Evolutionary conservation across 192 early-diverging fungal genomes (phyloP).

Genomic region (Kappamyces sp.): DNA sequence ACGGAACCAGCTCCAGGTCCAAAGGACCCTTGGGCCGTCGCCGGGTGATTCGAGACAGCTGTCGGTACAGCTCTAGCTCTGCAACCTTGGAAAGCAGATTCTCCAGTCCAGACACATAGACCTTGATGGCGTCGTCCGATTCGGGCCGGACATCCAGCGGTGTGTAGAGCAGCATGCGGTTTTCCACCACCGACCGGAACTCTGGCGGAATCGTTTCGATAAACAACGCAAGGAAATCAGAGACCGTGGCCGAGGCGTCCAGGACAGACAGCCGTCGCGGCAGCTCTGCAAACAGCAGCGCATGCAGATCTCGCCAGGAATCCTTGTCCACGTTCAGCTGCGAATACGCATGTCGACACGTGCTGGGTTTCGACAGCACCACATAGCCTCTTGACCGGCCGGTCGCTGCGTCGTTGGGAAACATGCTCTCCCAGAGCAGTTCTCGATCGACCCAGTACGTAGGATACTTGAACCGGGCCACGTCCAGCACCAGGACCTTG

Average conservation of each 20-base stretch:
- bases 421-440: slow-evolving; percentile 72
- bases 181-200: slow-evolving; percentile 28
- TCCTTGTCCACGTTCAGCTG: slow-evolving; percentile 24
- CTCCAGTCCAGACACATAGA: slow-evolving; percentile 23
- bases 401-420: slow-evolving; percentile 76
- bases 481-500: slow-evolving; percentile 79
- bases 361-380: slow-evolving; percentile 48
- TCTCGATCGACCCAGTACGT: slow-evolving; percentile 74
- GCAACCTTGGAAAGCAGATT: slow-evolving; percentile 20
- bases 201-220: slow-evolving; percentile 25
- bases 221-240: slow-evolving; percentile 19
- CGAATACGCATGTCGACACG: slow-evolving; percentile 31
- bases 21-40: too few relatives aligned
- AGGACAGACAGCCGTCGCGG: slow-evolving; percentile 12
- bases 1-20: too few relatives aligned
- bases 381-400: slow-evolving; percentile 81
- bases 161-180: slow-evolving; percentile 22
- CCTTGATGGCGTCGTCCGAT: slow-evolving; percentile 9
- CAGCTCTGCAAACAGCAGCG: slow-evolving; percentile 19
- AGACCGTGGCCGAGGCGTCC: slow-evolving; percentile 11
- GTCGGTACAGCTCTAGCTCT: slow-evolving; percentile 15
- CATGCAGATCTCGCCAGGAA: slow-evolving; percentile 21
- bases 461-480: slow-evolving; percentile 87
- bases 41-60: not conserved
- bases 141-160: slow-evolving; percentile 9